phyloP scores from a whole-genome alignment of 805 yeast species.

The Metschnikowia arizonensis region DNA sequence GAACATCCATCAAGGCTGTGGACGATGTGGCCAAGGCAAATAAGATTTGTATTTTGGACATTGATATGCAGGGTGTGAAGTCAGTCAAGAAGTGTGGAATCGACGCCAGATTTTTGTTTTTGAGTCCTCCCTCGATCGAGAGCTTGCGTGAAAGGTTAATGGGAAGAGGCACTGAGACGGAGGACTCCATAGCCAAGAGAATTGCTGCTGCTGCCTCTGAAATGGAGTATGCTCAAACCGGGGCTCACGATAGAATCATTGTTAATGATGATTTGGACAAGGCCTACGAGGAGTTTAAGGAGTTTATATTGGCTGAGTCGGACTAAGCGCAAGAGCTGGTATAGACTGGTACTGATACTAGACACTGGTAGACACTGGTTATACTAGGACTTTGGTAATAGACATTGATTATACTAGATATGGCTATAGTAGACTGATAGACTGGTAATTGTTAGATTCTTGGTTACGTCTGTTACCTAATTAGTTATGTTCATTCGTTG shows the following conservation, averaged over 20 bases:
- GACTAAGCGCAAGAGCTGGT: too few relatives aligned
- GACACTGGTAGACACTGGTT: too few relatives aligned
- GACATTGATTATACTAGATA: too few relatives aligned
- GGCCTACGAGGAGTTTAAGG: slow-evolving; percentile 79
- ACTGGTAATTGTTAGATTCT: too few relatives aligned
- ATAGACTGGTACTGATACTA: too few relatives aligned
- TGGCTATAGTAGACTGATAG: too few relatives aligned
- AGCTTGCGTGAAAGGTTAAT: slow-evolving; percentile 68
- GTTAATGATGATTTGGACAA: slow-evolving; percentile 89
- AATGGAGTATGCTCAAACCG: slow-evolving; percentile 81
- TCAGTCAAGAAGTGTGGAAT: slow-evolving; percentile 78
- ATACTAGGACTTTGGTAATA: too few relatives aligned
- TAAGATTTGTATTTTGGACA: slow-evolving; percentile 85
- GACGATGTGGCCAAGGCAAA: slow-evolving; percentile 62
- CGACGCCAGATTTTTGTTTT: slow-evolving; percentile 79
- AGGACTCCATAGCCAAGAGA: slow-evolving; percentile 79
- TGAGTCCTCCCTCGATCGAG: slow-evolving; percentile 91
- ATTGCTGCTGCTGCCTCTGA: slow-evolving; percentile 84
- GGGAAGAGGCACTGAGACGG: slow-evolving; percentile 93
- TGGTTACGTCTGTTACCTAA: too few relatives aligned
- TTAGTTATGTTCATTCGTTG: too few relatives aligned
- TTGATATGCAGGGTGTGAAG: slow-evolving; percentile 98
- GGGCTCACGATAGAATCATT: slow-evolving; percentile 85
- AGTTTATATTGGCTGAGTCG: slow-evolving; percentile 60
- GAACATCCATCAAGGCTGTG: slow-evolving; percentile 86